Percentiles rank a stretch among this genome's conserved stretches.
Conservation (phyloP, 2,329 filamentous ascomycete genomes). For the Sporothrix curviconia region DNA sequence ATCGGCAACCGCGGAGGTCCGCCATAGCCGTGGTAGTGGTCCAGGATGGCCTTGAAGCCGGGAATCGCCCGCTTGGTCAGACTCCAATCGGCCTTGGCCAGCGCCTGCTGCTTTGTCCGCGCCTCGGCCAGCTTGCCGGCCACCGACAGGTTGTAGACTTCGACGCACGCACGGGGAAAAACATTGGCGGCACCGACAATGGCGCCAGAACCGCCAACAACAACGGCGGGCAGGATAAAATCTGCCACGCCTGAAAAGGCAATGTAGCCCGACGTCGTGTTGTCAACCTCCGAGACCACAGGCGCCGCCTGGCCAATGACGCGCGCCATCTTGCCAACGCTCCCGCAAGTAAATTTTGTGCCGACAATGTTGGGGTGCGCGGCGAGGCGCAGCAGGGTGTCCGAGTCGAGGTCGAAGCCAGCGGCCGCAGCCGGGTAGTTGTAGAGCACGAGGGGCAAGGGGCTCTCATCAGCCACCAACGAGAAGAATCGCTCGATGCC, state of each 20-base stretch:
- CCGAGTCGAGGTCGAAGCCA: constrained; percentile 82
- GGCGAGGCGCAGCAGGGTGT: constrained; percentile 71
- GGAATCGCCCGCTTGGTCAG: constrained; percentile 75
- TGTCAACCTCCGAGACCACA: constrained; percentile 40
- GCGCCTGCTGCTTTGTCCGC: constrained; percentile 63
- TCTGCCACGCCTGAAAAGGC: constrained; percentile 82
- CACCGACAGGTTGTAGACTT: constrained; percentile 68
- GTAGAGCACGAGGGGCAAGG: constrained; percentile 73
- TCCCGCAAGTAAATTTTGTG: constrained; percentile 86
- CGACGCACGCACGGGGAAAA: constrained; percentile 71
- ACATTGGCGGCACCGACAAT: constrained; percentile 84
- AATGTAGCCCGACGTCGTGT: constrained; percentile 56
- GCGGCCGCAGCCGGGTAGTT: constrained; percentile 84
- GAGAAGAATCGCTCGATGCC: constrained; percentile 51
- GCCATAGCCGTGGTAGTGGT: constrained; percentile 41
- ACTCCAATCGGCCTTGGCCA: constrained; percentile 73
- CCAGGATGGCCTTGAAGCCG: constrained; percentile 45
- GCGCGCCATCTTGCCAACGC: constrained; percentile 79
- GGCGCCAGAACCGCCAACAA: constrained; percentile 71
- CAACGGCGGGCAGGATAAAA: constrained; percentile 74
- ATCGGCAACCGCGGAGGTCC: constrained; percentile 67
- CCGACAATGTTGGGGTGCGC: constrained; percentile 77
- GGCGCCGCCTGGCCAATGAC: constrained; percentile 34
- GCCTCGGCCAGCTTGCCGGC: constrained; percentile 69
- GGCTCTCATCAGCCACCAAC: constrained; percentile 65